Conservation (phyloP, 345 rosid species). For the Hypericum androsaemum region DNA sequence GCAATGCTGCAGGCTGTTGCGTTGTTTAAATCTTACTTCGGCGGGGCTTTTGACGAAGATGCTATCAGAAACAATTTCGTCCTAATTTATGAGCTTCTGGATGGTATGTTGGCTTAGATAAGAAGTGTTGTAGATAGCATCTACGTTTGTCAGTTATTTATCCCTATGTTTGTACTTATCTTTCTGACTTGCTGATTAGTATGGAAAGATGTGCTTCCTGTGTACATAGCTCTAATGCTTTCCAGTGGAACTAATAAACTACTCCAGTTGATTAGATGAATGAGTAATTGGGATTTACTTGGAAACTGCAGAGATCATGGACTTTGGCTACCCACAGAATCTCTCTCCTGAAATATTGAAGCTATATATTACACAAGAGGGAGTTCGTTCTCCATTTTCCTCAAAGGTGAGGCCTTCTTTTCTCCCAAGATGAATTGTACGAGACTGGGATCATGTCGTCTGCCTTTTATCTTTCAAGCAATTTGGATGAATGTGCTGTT, state of each 20-base stretch:
- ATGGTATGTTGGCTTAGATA: conserved; percentile 39
- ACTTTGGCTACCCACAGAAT: conserved; percentile 94
- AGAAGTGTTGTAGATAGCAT: background rate
- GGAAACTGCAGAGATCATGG: conserved; percentile 78
- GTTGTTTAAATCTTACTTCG: conserved; percentile 92
- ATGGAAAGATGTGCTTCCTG: no score
- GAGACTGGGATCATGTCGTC: background rate
- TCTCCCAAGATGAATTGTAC: background rate
- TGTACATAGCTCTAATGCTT: no score
- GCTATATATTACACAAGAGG: conserved; percentile 96
- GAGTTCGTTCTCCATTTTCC: conserved; percentile 93
- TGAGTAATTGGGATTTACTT: background rate
- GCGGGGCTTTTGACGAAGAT: conserved; percentile 98
- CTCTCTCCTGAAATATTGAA: conserved; percentile 96
- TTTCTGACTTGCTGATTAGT: no score
- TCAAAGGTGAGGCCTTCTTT: conserved; percentile 55
- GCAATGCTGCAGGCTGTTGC: conserved; percentile 65
- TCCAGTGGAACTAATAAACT: no score
- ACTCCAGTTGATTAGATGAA: background rate
- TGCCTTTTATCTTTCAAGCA: background rate
- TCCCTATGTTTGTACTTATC: background rate
- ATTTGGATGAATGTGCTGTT: no score
- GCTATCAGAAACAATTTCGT: conserved; percentile 94
- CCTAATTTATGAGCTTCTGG: conserved; percentile 89
- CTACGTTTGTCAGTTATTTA: no score